Conservation (phyloP, 2,329 filamentous ascomycete species). For the Trichophyton simii region DNA sequence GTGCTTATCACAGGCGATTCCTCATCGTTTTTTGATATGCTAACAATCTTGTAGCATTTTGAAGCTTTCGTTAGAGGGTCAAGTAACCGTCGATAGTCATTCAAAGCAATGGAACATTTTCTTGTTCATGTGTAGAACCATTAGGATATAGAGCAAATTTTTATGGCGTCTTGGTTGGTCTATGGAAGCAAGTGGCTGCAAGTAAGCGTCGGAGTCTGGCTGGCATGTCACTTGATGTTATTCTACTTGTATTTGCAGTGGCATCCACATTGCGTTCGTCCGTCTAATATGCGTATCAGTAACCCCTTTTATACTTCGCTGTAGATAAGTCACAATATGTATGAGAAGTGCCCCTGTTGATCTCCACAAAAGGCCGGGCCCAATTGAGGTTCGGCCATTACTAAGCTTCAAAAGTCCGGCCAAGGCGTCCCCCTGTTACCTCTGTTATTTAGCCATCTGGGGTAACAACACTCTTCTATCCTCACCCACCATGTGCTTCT, state of each 20-base stretch:
- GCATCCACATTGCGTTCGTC: neutral
- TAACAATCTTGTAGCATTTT: slow-evolving; percentile 25
- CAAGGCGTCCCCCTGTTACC: too few species aligned
- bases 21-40: neutral
- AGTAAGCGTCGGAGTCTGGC: neutral
- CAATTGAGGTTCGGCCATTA: neutral
- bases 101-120: neutral
- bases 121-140: neutral
- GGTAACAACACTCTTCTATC: too few species aligned
- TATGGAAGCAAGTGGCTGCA: neutral
- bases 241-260: neutral
- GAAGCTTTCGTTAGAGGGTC: slow-evolving; percentile 22
- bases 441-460: too few species aligned
- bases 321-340: neutral
- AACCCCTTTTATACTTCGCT: neutral
- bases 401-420: too few species aligned
- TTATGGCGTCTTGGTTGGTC: neutral
- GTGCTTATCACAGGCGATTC: slow-evolving; percentile 7
- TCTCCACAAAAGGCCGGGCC: neutral
- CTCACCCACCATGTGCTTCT: too few species aligned
- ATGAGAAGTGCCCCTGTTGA: neutral
- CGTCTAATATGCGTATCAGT: neutral
- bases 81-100: neutral
- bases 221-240: neutral
- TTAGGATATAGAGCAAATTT: neutral